Conservation (phyloP, 2,329 filamentous ascomycete species). For the Diaporthe sp. region DNA sequence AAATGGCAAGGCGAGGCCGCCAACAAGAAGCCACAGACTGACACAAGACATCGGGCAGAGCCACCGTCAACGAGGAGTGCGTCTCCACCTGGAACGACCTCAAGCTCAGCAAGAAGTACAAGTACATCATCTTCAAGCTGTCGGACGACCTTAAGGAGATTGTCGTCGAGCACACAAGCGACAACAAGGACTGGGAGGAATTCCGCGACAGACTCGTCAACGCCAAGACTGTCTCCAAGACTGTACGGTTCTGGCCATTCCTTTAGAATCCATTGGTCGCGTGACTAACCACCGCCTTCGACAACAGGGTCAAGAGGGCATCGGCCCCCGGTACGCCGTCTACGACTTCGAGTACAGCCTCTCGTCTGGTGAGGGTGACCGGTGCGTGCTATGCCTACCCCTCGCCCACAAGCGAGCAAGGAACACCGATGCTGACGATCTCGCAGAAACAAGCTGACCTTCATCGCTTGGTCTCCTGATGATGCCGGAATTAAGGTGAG, state of each 20-base stretch:
- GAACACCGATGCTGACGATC: conserved; percentile 34
- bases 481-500: conserved; percentile 81
- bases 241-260: conserved; percentile 55
- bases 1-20: conserved; percentile 21
- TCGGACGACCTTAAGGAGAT: conserved; percentile 86
- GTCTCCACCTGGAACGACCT: conserved; percentile 80
- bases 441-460: conserved; percentile 79
- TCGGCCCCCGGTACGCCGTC: conserved; percentile 82
- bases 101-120: conserved; percentile 83
- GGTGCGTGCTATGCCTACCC: conserved; percentile 55
- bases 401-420: conserved; percentile 33
- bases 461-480: conserved; percentile 85
- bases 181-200: conserved; percentile 73
- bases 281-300: conserved; percentile 20
- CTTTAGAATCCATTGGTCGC: conserved; percentile 26
- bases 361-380: conserved; percentile 76
- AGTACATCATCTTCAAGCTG: conserved; percentile 91
- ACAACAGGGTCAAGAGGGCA: conserved; percentile 64
- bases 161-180: conserved; percentile 79
- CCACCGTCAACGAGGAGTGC: conserved; percentile 78
- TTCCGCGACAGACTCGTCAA: conserved; percentile 83
- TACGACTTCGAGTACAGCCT: conserved; percentile 86
- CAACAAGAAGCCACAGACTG: conserved; percentile 8
- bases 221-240: conserved; percentile 78
- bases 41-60: conserved; percentile 59